Conservation (phyloP, 2,329 filamentous ascomycete species). For the Bipolaris victoriae region DNA sequence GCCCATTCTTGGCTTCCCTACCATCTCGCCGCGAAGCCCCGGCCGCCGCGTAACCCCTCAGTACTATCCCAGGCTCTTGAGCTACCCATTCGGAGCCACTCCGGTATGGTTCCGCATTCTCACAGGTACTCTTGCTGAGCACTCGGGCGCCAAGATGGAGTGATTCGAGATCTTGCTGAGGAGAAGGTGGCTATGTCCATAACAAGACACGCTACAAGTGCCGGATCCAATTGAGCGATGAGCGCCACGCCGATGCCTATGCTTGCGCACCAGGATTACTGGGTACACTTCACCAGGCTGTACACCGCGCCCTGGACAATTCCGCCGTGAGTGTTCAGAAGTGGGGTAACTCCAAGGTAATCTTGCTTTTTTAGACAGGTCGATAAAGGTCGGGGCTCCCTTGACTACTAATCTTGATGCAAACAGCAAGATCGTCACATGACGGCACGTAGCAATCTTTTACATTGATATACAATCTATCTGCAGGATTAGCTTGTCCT, state of each 20-base stretch:
- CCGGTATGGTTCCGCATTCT: not conserved
- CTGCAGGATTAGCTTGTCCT: not conserved
- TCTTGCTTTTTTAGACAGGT: not conserved
- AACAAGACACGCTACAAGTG: conserved; percentile 6
- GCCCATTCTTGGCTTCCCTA: not conserved
- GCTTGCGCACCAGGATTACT: conserved; percentile 5
- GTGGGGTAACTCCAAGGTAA: not conserved
- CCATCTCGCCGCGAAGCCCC: not conserved
- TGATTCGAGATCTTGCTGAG: not conserved
- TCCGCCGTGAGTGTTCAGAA: not conserved
- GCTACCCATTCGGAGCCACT: not conserved
- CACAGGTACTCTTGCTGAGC: not conserved
- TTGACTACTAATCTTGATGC: not conserved
- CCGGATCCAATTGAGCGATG: conserved; percentile 7
- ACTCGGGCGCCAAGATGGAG: not conserved
- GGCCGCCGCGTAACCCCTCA: conserved; percentile 6
- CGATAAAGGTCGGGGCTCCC: not conserved
- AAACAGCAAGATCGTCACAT: not conserved
- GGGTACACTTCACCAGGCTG: not conserved
- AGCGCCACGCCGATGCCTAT: conserved; percentile 4
- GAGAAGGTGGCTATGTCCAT: conserved; percentile 10
- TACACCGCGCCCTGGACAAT: not conserved
- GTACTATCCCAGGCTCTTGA: not conserved
- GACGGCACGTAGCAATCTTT: not conserved
- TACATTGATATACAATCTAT: not conserved